Evolutionary conservation across 352 stramenopile species (phyloP), one percentile per base, ranked within the genome.

Genomic region (Phytopythium aichiense): DNA sequence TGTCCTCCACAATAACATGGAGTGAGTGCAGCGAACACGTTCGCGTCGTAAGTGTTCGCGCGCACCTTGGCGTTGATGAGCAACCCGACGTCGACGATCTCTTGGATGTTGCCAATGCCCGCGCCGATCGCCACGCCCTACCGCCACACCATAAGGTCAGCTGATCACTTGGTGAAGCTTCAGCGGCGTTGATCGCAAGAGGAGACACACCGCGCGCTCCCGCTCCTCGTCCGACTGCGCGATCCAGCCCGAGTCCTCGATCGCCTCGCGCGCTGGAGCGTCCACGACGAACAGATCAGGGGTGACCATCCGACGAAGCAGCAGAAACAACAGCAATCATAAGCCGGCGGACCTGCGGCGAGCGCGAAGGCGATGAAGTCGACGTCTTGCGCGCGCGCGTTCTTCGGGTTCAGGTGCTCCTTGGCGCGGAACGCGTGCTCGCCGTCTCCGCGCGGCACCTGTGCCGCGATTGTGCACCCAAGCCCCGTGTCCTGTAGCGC

Each of bases 321-420:
- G 23, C 15, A 31, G 22, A 22, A 61, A 56, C 4, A 48, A n/a
- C 8, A 33, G 35, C 35, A 15, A 7, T 18, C 11, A 15, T 20
- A 7, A 0, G 50, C 9, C n/a, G 1, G 50, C 67, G n/a, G 60
- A 93, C 84, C 81, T 67, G 88, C 88, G 30, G 88, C 85, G 30
- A 97, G 67, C 1, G 87, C 81, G 50, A 90, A 97, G 16, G 78
- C 78, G 58, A 97, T 95, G 56, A 96, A 95, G 66, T 94, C 74
- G 43, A 92, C 81, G 43, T 92, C 79, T 60, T 95, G 81, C 30
- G 78, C 84, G 28, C 83, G 77, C 23, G 84, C 60, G 52, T 81
- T 85, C 66, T 87, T 87, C 11, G 76, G 62, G 52, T 92, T 88
- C 64, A 91, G 63, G 67, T 73, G 91, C 35, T 93, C 86, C 40